These are phyloP conservation scores for Trametes cubensis DNA, from an alignment of 768 basidiomycete species.

Conservation along the genomic window DNA sequence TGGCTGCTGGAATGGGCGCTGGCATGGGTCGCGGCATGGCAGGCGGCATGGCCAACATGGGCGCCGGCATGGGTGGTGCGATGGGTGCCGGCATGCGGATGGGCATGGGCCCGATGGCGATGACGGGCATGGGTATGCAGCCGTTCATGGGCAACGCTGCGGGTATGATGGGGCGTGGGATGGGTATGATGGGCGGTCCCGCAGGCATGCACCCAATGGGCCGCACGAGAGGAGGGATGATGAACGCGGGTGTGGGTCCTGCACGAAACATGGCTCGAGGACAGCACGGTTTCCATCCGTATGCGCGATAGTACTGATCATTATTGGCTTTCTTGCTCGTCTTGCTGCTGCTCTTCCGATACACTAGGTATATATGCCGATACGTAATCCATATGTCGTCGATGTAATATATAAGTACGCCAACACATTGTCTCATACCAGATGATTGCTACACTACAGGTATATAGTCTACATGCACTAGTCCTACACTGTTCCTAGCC, in stretches of 20 bases:
- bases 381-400: slow-evolving; percentile 20
- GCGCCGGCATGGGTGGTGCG: slow-evolving; percentile 28
- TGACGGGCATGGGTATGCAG: slow-evolving; percentile 30
- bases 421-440: slow-evolving; percentile 16
- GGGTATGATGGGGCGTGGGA: slow-evolving; percentile 25
- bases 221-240: slow-evolving; percentile 54
- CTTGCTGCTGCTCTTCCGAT: slow-evolving; percentile 8
- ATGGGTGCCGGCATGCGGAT: slow-evolving; percentile 27
- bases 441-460: slow-evolving; percentile 23
- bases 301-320: slow-evolving; percentile 54
- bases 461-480: slow-evolving; percentile 24
- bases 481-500: slow-evolving; percentile 17
- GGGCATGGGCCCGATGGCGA: slow-evolving; percentile 30
- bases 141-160: slow-evolving; percentile 28
- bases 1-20: slow-evolving; percentile 22
- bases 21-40: slow-evolving; percentile 27
- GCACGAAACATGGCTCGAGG: slow-evolving; percentile 66
- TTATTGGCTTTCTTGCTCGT: not conserved
- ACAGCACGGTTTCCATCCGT: slow-evolving; percentile 78
- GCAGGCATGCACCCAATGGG: slow-evolving; percentile 29
- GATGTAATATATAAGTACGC: slow-evolving; percentile 24
- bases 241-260: slow-evolving; percentile 61
- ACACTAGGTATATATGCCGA: slow-evolving; percentile 22
- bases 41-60: slow-evolving; percentile 30
- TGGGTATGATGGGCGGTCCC: slow-evolving; percentile 32